A percentile compares a stretch with the other conserved stretches of the same genome.
Conservation (phyloP, 2,329 filamentous ascomycete species). For the Aspergillus latus region DNA sequence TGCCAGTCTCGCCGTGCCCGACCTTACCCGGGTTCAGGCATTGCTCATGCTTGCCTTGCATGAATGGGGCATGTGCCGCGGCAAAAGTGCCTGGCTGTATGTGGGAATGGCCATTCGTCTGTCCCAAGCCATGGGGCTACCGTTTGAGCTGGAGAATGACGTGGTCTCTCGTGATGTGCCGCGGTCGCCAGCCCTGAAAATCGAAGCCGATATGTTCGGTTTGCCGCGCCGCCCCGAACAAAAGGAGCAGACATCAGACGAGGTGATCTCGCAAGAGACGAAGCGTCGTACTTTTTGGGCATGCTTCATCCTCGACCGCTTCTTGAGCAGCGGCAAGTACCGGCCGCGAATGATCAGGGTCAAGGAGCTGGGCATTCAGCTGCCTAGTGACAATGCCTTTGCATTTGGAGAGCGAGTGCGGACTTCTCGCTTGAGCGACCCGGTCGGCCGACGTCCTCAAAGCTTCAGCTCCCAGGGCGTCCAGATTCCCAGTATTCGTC, state of each 20-base stretch:
- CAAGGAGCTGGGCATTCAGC: conserved; percentile 53
- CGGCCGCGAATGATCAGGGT: conserved; percentile 54
- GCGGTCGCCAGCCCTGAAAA: conserved; percentile 37
- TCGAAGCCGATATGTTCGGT: conserved; percentile 42
- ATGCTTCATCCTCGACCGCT: conserved; percentile 58
- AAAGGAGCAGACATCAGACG: conserved; percentile 44
- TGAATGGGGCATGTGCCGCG: conserved; percentile 58
- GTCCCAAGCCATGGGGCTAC: conserved; percentile 47
- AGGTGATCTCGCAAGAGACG: conserved; percentile 55
- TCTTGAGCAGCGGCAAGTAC: conserved; percentile 55
- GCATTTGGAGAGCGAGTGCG: conserved; percentile 55
- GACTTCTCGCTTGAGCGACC: conserved; percentile 51
- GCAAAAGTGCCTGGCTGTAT: conserved; percentile 54
- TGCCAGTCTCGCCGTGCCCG: conserved; percentile 42
- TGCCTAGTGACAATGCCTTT: conserved; percentile 58
- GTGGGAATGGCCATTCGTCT: conserved; percentile 49
- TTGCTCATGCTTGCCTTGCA: conserved; percentile 58
- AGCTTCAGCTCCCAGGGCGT: conserved; percentile 44
- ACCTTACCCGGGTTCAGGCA: conserved; percentile 54
- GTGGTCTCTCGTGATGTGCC: conserved; percentile 47
- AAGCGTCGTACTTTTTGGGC: conserved; percentile 59
- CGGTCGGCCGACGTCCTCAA: conserved; percentile 37
- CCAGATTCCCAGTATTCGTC: conserved; percentile 45
- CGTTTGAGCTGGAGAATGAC: conserved; percentile 50
- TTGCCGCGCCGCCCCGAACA: conserved; percentile 32